These are phyloP conservation scores for Scutellaria minor DNA, from an alignment of 257 asterid genomes.

Conservation along the genomic window DNA sequence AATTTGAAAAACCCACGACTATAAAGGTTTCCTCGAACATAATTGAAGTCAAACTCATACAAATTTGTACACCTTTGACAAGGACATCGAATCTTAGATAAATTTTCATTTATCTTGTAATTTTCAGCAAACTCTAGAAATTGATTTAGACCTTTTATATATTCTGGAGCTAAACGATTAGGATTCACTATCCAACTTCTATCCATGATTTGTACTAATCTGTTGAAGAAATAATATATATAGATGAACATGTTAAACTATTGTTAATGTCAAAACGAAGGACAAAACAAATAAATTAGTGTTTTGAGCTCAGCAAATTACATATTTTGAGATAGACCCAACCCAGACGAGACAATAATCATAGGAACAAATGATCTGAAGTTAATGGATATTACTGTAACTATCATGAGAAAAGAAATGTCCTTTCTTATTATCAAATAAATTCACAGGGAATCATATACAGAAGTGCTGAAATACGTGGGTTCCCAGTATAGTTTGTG, in stretches of 20 bases:
- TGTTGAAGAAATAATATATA: too few species aligned
- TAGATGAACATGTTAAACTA: too few species aligned
- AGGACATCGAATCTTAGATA: background rate
- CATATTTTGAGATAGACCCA: background rate
- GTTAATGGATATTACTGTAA: background rate
- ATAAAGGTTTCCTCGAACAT: background rate
- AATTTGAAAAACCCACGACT: background rate
- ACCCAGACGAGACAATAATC: background rate
- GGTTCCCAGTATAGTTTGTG: background rate
- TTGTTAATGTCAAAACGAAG: too few species aligned
- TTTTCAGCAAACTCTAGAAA: background rate
- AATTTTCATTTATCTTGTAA: too few species aligned
- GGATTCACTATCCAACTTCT: background rate
- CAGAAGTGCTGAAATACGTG: slow-evolving; percentile 39
- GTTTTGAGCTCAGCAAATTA: too few species aligned
- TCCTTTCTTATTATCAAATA: background rate
- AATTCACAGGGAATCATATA: slow-evolving; percentile 3
- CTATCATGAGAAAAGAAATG: background rate
- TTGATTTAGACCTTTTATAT: too few species aligned
- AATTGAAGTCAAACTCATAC: background rate
- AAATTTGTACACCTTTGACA: background rate
- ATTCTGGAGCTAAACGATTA: background rate
- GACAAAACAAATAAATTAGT: too few species aligned
- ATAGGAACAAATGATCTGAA: background rate
- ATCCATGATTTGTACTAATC: background rate